These are phyloP conservation scores for Actinidia polygama DNA, from an alignment of 179 eudicot species.

Conservation along the genomic window DNA sequence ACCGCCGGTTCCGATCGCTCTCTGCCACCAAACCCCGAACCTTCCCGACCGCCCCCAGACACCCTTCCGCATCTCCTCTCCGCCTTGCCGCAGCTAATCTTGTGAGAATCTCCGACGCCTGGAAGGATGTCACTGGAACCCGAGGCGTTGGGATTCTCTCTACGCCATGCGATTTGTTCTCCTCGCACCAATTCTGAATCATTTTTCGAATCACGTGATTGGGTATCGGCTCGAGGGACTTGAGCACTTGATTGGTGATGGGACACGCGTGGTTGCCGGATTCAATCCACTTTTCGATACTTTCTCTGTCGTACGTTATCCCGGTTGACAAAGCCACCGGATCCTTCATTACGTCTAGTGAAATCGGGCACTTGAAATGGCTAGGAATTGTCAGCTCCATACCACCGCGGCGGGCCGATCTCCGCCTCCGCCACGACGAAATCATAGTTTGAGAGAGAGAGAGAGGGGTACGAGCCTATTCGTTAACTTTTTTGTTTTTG, in stretches of 20 bases:
- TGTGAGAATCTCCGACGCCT: constrained; percentile 42
- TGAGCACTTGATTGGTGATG: constrained; percentile 52
- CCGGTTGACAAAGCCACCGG: constrained; percentile 89
- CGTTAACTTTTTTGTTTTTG: neutral
- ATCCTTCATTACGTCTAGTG: constrained; percentile 86
- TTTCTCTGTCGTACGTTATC: constrained; percentile 74
- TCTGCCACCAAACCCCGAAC: constrained; percentile 38
- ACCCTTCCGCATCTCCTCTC: constrained; percentile 21
- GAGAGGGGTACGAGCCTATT: neutral
- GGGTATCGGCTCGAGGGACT: constrained; percentile 51
- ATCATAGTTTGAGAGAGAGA: constrained; percentile 39
- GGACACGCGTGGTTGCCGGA: constrained; percentile 74
- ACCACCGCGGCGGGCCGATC: constrained; percentile 18
- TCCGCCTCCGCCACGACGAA: constrained; percentile 59
- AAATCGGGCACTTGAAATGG: constrained; percentile 78
- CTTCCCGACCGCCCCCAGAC: constrained; percentile 40
- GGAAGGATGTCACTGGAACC: constrained; percentile 46
- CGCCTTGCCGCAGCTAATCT: constrained; percentile 25
- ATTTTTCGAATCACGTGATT: constrained; percentile 63
- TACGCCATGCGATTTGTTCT: constrained; percentile 42
- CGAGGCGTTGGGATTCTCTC: constrained; percentile 74
- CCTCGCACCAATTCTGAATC: constrained; percentile 83
- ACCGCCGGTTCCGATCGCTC: constrained; percentile 58
- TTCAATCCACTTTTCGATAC: constrained; percentile 88
- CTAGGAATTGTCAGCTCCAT: constrained; percentile 55